Evolutionary conservation across 1,284 basidiomycete genomes (phyloP), one percentile per base, ranked within the genome.

Genomic region (Microbotryomycetes sp.): DNA sequence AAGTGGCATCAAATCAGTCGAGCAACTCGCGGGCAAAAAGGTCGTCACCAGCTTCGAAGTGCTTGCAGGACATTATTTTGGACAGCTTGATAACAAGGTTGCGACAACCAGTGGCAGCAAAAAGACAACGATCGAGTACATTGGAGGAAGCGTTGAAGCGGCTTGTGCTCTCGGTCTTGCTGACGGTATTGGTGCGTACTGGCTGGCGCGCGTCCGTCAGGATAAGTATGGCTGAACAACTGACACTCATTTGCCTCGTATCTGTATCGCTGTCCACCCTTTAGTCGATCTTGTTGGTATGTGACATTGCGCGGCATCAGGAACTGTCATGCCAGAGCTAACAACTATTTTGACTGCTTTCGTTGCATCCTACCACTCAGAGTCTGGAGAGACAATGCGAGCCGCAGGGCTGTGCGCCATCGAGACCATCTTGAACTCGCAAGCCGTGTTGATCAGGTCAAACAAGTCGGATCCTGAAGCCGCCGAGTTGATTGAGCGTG

Each of bases 301-400:
- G 87, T 81, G n/a, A n/a, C n/a, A n/a, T n/a, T n/a, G n/a, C n/a
- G n/a, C n/a, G n/a, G n/a, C n/a, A n/a, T n/a, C n/a, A n/a, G n/a
- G n/a, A n/a, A n/a, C n/a, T 14, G 7, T 15, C 25, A 51, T 23
- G 2, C 12, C 26, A 49, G 19, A 9, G 0, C n/a, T 30, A 29
- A 31, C 47, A 7, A 29, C 47, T 36, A 16, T 5, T 30, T 29
- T 15, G 6, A 15, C 15, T 30, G 14, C 46, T 15, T 4, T 22
- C 31, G 15, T 32, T 7, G 52, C 7, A 31, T 2, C 23, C 7
- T 56, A 7, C 28, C 46, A 15, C 15, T 54, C 75, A 91, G 94
- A 98, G 77, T 96, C 91, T n/a, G 94, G 94, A 30, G 96, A 98
- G 73, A 99, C 94, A 2, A 99, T 99, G 96, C 90, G 94, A 48